These are phyloP conservation scores for Metschnikowia vanudenii DNA, from an alignment of 805 yeast species.

Conservation along the genomic window DNA sequence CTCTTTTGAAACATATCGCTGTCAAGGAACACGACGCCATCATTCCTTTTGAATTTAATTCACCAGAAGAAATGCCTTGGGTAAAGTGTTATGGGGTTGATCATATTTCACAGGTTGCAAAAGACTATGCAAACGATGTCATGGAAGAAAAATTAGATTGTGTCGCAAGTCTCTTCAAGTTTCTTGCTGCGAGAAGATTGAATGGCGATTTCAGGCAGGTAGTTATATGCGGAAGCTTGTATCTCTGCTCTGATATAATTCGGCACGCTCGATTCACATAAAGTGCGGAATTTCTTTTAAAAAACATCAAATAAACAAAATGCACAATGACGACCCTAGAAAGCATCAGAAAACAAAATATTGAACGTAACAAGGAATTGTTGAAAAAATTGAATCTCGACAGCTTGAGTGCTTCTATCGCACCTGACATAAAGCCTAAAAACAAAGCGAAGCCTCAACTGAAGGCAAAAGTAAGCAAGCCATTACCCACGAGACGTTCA, in stretches of 20 bases:
- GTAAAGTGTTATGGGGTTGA: slow-evolving; percentile 47
- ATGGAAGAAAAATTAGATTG: not conserved
- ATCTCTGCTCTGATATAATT: slow-evolving; percentile 41
- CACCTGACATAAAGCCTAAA: slow-evolving; percentile 21
- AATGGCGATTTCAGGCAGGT: slow-evolving; percentile 29
- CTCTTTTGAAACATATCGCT: slow-evolving; percentile 52
- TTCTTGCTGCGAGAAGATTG: slow-evolving; percentile 12
- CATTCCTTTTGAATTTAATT: slow-evolving; percentile 59
- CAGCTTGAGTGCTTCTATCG: slow-evolving; percentile 52
- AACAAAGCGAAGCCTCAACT: slow-evolving; percentile 18
- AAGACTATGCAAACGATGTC: slow-evolving; percentile 24
- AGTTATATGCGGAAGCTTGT: slow-evolving; percentile 43
- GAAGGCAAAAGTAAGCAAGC: slow-evolving; percentile 16
- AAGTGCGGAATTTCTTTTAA: not conserved
- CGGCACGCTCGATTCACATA: slow-evolving; percentile 17
- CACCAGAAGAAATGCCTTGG: slow-evolving; percentile 95
- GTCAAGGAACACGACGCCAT: slow-evolving; percentile 50
- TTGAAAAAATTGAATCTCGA: slow-evolving; percentile 69
- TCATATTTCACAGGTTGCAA: slow-evolving; percentile 29
- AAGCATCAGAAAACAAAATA: slow-evolving; percentile 50
- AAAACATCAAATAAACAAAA: not conserved
- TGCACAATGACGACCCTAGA: slow-evolving; percentile 9
- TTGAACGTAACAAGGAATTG: slow-evolving; percentile 77
- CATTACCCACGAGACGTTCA: slow-evolving; percentile 69
- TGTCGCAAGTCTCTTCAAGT: slow-evolving; percentile 5